phyloP scores from a whole-genome alignment of 345 rosid species.

The Crucihimalaya himalaica region DNA sequence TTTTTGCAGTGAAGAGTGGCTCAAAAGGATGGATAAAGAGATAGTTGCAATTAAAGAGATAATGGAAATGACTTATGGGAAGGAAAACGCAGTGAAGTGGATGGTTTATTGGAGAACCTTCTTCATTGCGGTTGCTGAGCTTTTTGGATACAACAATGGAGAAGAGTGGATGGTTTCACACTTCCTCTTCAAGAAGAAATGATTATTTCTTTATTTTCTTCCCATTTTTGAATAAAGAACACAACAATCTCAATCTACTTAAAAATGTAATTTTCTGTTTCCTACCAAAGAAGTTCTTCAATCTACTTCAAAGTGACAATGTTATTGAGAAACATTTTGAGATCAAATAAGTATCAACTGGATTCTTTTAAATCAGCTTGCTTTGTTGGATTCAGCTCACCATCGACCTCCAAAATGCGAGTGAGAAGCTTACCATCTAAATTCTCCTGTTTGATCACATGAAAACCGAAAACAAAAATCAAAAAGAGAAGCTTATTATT shows the following conservation, averaged over 20 bases:
- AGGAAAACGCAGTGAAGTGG: slow-evolving; percentile 79
- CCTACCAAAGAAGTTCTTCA: background rate
- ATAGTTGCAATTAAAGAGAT: slow-evolving; percentile 52
- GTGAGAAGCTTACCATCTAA: slow-evolving; percentile 74
- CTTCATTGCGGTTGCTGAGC: slow-evolving; percentile 83
- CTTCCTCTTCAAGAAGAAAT: slow-evolving; percentile 78
- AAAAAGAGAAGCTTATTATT: background rate
- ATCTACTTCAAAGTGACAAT: background rate
- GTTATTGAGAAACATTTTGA: slow-evolving; percentile 29
- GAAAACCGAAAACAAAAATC: background rate
- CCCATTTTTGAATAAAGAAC: background rate
- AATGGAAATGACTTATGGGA: slow-evolving; percentile 81
- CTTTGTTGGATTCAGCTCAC: slow-evolving; percentile 25
- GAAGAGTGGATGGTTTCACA: slow-evolving; percentile 88
- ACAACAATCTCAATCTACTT: slow-evolving; percentile 25
- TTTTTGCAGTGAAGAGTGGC: slow-evolving; percentile 76
- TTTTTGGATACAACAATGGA: slow-evolving; percentile 79
- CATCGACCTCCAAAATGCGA: slow-evolving; percentile 71
- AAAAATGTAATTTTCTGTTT: background rate
- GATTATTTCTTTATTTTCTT: slow-evolving; percentile 25
- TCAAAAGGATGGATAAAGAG: slow-evolving; percentile 78
- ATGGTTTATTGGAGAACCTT: slow-evolving; percentile 86
- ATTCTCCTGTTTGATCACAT: slow-evolving; percentile 52
- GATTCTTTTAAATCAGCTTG: slow-evolving; percentile 40
- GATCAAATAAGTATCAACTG: slow-evolving; percentile 34